phyloP scores from a whole-genome alignment of 1,284 basidiomycete species.

The Phaffia rhodozyma region DNA sequence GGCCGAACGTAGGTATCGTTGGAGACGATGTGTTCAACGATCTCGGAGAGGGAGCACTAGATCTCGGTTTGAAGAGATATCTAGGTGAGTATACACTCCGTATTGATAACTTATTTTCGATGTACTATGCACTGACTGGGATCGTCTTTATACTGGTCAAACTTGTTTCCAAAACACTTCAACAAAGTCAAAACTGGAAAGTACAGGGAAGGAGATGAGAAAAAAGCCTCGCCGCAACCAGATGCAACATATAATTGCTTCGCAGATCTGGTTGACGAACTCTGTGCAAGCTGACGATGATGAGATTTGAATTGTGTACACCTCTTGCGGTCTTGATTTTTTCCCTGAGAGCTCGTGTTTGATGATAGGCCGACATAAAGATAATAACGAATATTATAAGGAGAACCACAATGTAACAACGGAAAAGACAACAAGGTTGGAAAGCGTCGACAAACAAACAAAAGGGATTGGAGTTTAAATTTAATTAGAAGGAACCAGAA shows the following conservation, averaged over 20 bases:
- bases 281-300: too few species aligned
- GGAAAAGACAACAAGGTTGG: too few species aligned
- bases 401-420: too few species aligned
- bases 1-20: slow-evolving; percentile 44
- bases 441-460: neutral
- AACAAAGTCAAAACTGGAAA: slow-evolving; percentile 50
- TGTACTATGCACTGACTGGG: slow-evolving; percentile 6
- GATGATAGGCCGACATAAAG: too few species aligned
- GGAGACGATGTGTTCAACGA: slow-evolving; percentile 57
- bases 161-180: slow-evolving; percentile 8
- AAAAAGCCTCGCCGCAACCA: slow-evolving; percentile 16
- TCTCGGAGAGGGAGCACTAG: slow-evolving; percentile 49
- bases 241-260: too few species aligned
- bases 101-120: slow-evolving; percentile 13
- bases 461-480: neutral
- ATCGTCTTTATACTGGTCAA: slow-evolving; percentile 16
- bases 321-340: too few species aligned
- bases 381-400: too few species aligned
- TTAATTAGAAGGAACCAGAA: neutral
- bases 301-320: too few species aligned
- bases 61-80: slow-evolving; percentile 50
- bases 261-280: too few species aligned
- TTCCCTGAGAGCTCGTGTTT: too few species aligned
- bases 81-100: slow-evolving; percentile 40
- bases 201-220: slow-evolving; percentile 49